Evolutionary conservation across 2,329 filamentous ascomycete species (phyloP).

Genomic region (Piedraia hortae): DNA sequence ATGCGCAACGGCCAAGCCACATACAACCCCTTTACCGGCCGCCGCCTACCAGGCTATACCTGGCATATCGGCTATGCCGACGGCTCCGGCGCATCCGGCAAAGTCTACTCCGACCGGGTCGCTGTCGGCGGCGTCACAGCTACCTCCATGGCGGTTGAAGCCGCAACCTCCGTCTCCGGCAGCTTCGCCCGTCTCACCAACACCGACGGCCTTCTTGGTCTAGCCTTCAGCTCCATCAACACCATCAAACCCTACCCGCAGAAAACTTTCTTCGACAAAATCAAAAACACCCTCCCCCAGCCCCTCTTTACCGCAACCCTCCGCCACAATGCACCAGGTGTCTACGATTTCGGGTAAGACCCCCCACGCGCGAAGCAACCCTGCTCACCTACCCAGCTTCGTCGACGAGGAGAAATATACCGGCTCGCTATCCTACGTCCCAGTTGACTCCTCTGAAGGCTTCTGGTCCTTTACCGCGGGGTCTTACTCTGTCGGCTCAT

Average conservation of each 20-base stretch:
- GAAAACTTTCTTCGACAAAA: constrained; percentile 40
- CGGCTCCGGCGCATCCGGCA: constrained; percentile 31
- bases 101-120: constrained; percentile 38
- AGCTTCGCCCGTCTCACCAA: constrained; percentile 27
- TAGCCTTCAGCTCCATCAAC: constrained; percentile 26
- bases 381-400: constrained; percentile 20
- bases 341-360: constrained; percentile 2
- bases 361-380: not conserved
- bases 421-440: constrained; percentile 30
- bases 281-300: constrained; percentile 32
- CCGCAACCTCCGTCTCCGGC: constrained; percentile 29
- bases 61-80: constrained; percentile 38
- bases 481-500: constrained; percentile 32
- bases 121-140: constrained; percentile 31
- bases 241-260: constrained; percentile 19
- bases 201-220: constrained; percentile 37
- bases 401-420: constrained; percentile 31
- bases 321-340: constrained; percentile 21
- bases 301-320: constrained; percentile 31
- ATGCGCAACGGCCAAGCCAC: constrained; percentile 27
- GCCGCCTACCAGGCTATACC: constrained; percentile 17
- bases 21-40: constrained; percentile 23
- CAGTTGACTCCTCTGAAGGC: constrained; percentile 34
- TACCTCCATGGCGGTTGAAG: constrained; percentile 34
- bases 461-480: constrained; percentile 40